These are phyloP conservation scores for Eutrema japonicum DNA, from an alignment of 345 rosid genomes.

Conservation along the genomic window DNA sequence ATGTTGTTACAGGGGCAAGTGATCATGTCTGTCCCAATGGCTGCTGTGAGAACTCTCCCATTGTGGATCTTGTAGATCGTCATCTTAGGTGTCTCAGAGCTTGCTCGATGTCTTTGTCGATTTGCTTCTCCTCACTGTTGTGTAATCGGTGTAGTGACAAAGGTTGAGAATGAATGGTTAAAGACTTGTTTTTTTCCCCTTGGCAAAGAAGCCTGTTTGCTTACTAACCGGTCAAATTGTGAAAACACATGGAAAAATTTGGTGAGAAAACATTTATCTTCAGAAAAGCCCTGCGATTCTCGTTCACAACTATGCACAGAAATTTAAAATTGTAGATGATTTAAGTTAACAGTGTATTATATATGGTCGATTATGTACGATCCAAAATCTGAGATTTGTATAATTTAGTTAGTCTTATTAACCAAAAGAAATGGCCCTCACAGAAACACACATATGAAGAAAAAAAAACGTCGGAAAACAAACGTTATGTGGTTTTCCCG, in stretches of 20 bases:
- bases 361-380: neutral
- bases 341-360: neutral
- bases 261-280: neutral
- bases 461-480: constrained; percentile 18
- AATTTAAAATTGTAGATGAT: neutral
- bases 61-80: neutral
- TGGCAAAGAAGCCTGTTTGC: neutral
- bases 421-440: constrained; percentile 21
- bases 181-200: neutral
- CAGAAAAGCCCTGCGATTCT: neutral
- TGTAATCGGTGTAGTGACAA: constrained; percentile 2
- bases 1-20: constrained; percentile 56
- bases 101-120: neutral
- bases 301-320: neutral
- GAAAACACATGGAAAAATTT: neutral
- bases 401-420: constrained; percentile 36
- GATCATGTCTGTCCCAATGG: constrained; percentile 31
- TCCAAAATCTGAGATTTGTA: neutral
- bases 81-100: neutral
- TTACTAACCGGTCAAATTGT: neutral
- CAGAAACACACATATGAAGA: constrained; percentile 25
- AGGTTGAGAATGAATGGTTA: constrained; percentile 3
- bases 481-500: constrained; percentile 9
- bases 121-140: neutral
- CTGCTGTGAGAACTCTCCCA: neutral